Evolutionary conservation across 2,329 filamentous ascomycete species (phyloP), one percentile per base, ranked within the genome.

Genomic region (Stachybotrys echinatus): DNA sequence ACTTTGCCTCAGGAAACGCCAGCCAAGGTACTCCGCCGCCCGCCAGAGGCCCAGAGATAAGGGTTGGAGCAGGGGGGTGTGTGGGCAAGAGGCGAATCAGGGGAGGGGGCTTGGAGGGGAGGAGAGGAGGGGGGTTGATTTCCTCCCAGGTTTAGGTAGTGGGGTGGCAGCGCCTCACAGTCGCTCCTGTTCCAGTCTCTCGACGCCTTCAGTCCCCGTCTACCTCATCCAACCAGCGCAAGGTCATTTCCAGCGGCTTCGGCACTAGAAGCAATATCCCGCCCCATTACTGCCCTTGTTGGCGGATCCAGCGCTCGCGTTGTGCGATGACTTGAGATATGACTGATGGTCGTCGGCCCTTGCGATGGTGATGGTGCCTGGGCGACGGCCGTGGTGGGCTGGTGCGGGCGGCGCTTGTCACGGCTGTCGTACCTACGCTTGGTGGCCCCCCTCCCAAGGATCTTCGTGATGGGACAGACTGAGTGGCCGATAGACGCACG

Each of bases 211-310:
- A n/a, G n/a, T n/a, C n/a, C n/a, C n/a, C n/a, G n/a, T n/a, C n/a
- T n/a, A n/a, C n/a, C n/a, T n/a, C n/a, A n/a, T n/a, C n/a, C n/a
- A n/a, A n/a, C n/a, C 27, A 34, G 27, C 27, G n/a, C 27, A 34
- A 34, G 27, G 14, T 14, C 27, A 2, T 34, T 34, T 14, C 42
- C 50, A 49, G 53, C 49, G 49, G 53, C 51, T 50, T 52, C 52
- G 51, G 45, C 46, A 34, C 48, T 54, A 49, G 31, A 47, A 40
- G 27, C 27, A 34, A 34, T 34, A 10, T 34, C 27, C 23, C 8
- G 20, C 17, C 44, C 44, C 27, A 46, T 46, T 23, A 46, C 6
- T 34, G 44, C 17, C 44, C 44, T 10, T 19, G 14, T 18, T 27
- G 44, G 23, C 44, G 44, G 23, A 23, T 19, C 19, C 31, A 23